phyloP scores from a whole-genome alignment of 23 red algal genomes.

The Gracilaria caudata region DNA sequence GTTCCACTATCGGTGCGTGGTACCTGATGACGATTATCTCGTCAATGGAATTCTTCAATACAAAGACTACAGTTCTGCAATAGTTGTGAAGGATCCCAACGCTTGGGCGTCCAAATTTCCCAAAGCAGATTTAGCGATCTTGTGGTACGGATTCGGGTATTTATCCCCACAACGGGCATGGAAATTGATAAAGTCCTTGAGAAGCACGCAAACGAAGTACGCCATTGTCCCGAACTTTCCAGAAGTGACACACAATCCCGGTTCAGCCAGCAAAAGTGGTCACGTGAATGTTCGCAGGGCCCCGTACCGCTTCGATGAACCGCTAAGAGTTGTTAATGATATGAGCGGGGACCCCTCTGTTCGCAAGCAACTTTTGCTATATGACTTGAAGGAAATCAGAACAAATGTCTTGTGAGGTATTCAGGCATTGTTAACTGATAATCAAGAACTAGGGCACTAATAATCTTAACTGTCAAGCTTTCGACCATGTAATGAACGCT shows the following conservation, averaged over 20 bases:
- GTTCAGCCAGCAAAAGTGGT: constrained; percentile 22
- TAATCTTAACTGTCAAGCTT: background rate
- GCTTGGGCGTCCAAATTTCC: constrained; percentile 61
- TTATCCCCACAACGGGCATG: constrained; percentile 42
- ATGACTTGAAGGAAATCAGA: constrained; percentile 38
- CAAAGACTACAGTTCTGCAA: constrained; percentile 35
- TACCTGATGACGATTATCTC: constrained; percentile 45
- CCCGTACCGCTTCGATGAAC: constrained; percentile 64
- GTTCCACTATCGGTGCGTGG: constrained; percentile 74
- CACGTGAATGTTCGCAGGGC: constrained; percentile 66
- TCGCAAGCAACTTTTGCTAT: constrained; percentile 67
- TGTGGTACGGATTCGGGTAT: constrained; percentile 69
- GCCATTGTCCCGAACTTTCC: constrained; percentile 66
- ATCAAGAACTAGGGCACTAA: background rate
- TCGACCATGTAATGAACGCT: too few relatives aligned
- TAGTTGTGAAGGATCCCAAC: constrained; percentile 28
- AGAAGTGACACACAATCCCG: constrained; percentile 50
- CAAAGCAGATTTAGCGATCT: constrained; percentile 39
- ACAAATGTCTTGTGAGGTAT: background rate
- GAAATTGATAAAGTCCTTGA: constrained; percentile 52
- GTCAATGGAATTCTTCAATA: constrained; percentile 32
- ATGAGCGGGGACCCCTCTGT: constrained; percentile 44
- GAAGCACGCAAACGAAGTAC: constrained; percentile 45
- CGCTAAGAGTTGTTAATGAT: constrained; percentile 66
- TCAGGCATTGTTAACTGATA: background rate